Evolutionary conservation across 2,329 filamentous ascomycete species (phyloP).

Genomic region (Arthrobotrys sinensis): DNA sequence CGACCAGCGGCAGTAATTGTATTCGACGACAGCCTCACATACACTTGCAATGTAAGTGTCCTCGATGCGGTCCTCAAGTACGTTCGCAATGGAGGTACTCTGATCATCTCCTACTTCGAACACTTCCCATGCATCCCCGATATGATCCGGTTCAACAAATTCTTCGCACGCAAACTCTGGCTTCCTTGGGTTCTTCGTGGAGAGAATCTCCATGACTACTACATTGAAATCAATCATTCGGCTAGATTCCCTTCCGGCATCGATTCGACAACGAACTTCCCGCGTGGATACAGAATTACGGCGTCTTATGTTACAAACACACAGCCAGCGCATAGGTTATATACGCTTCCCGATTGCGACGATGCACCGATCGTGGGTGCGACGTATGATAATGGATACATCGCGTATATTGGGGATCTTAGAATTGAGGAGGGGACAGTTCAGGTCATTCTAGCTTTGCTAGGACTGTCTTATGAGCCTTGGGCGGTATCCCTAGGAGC

Average conservation of each 20-base stretch:
- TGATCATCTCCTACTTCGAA: slow-evolving; percentile 63
- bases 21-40: slow-evolving; percentile 60
- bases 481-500: too few relatives aligned
- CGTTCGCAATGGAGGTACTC: slow-evolving; percentile 62
- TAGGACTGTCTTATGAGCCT: slow-evolving; percentile 57
- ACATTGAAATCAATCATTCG: neutral
- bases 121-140: slow-evolving; percentile 63
- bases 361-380: slow-evolving; percentile 64
- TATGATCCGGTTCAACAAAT: slow-evolving; percentile 30
- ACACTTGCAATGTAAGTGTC: slow-evolving; percentile 60
- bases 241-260: neutral
- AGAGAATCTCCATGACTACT: neutral
- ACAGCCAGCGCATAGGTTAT: slow-evolving; percentile 64
- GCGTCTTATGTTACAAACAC: slow-evolving; percentile 65
- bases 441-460: slow-evolving; percentile 63
- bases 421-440: slow-evolving; percentile 63
- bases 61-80: slow-evolving; percentile 63
- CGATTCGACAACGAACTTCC: neutral
- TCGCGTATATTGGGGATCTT: slow-evolving; percentile 65
- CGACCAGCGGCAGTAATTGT: neutral
- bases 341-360: slow-evolving; percentile 62
- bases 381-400: slow-evolving; percentile 63
- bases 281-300: slow-evolving; percentile 65
- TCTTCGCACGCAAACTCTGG: neutral
- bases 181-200: neutral